phyloP scores from a whole-genome alignment of 345 rosid species.

The Corymbia maculata region DNA sequence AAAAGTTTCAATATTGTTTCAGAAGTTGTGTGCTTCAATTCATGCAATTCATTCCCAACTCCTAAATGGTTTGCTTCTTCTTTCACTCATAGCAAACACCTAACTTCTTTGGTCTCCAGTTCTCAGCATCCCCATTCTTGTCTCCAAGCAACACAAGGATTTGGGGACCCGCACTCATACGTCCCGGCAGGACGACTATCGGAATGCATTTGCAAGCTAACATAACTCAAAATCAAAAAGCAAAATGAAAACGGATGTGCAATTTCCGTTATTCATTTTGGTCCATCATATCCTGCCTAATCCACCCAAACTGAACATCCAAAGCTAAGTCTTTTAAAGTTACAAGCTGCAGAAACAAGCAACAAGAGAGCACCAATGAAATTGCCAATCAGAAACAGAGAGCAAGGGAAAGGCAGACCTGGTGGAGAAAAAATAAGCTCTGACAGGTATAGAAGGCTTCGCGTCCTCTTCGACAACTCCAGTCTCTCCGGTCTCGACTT shows the following conservation, averaged over 20 bases:
- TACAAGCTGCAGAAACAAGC: background rate
- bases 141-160: background rate
- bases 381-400: background rate
- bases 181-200: background rate
- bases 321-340: background rate
- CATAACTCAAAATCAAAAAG: background rate
- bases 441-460: slow-evolving; percentile 66
- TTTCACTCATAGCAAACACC: background rate
- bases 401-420: slow-evolving; percentile 25
- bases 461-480: slow-evolving; percentile 25
- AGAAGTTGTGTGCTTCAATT: background rate
- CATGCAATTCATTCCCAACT: background rate
- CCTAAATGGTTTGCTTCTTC: background rate
- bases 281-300: background rate
- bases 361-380: background rate
- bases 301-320: background rate
- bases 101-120: background rate
- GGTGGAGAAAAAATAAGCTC: slow-evolving; percentile 84
- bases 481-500: slow-evolving; percentile 15
- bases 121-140: background rate
- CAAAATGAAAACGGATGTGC: background rate
- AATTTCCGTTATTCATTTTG: background rate
- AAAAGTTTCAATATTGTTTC: background rate
- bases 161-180: background rate
- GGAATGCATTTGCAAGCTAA: background rate